Evolutionary conservation across 2,329 filamentous ascomycete genomes (phyloP).

Genomic region (Ceratocystis huliohia): DNA sequence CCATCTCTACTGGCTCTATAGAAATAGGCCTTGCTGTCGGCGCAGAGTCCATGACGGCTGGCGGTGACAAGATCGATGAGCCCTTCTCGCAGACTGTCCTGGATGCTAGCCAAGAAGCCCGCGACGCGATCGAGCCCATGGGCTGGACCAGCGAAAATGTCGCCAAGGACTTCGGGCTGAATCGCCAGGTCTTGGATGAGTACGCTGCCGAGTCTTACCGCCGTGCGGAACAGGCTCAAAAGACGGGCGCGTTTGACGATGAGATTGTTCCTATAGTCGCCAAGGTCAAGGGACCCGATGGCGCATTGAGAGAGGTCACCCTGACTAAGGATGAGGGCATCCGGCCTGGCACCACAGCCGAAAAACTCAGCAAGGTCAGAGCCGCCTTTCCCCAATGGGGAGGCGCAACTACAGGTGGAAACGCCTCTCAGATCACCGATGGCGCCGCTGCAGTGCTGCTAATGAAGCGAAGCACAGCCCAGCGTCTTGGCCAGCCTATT

Average conservation of each 20-base stretch:
- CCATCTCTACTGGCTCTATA: slow-evolving; percentile 69
- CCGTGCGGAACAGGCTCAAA: slow-evolving; percentile 79
- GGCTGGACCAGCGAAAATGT: slow-evolving; percentile 97
- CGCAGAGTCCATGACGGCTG: slow-evolving; percentile 73
- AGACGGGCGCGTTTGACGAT: slow-evolving; percentile 80
- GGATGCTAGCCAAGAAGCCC: slow-evolving; percentile 57
- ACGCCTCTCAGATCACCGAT: slow-evolving; percentile 89
- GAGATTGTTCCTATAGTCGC: slow-evolving; percentile 85
- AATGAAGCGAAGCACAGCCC: slow-evolving; percentile 87
- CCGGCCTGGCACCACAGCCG: slow-evolving; percentile 76
- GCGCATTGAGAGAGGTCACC: slow-evolving; percentile 63
- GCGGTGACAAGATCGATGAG: slow-evolving; percentile 43
- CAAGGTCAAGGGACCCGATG: slow-evolving; percentile 70
- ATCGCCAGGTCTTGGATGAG: slow-evolving; percentile 66
- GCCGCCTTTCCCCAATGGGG: slow-evolving; percentile 86
- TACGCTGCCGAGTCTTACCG: slow-evolving; percentile 81
- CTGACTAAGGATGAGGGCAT: slow-evolving; percentile 83
- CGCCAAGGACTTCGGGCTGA: slow-evolving; percentile 74
- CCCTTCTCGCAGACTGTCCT: slow-evolving; percentile 48
- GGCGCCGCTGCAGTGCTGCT: slow-evolving; percentile 78
- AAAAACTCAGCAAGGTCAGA: slow-evolving; percentile 70
- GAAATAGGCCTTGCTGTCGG: slow-evolving; percentile 79
- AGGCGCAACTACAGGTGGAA: slow-evolving; percentile 75
- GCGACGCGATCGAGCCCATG: slow-evolving; percentile 89
- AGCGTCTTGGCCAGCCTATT: slow-evolving; percentile 79